Percentiles rank a stretch among this genome's conserved stretches.
Conservation (phyloP, 169 alveolate species). For the Plasmodium cynomolgi region DNA sequence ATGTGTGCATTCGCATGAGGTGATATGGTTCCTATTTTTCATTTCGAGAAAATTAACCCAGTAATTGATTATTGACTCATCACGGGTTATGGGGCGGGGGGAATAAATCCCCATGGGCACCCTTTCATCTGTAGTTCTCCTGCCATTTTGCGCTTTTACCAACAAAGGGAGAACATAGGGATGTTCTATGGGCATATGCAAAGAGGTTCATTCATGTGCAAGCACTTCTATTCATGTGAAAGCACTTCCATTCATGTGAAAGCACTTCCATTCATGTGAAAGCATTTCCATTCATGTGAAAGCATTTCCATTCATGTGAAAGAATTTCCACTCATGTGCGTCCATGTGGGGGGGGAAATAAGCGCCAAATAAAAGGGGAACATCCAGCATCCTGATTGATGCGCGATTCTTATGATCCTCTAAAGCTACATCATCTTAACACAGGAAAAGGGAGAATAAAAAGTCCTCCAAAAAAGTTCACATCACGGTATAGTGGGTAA, state of each 20-base stretch:
- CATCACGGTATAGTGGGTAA: not conserved
- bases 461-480: not conserved
- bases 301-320: too few relatives aligned
- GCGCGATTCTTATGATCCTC: not conserved
- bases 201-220: not conserved
- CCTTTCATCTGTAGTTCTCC: not conserved
- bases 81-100: not conserved
- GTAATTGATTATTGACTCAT: not conserved
- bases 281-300: too few relatives aligned
- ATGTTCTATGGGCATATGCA: not conserved
- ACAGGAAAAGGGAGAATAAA: not conserved
- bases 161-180: not conserved
- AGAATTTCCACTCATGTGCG: too few relatives aligned
- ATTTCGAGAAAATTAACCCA: not conserved
- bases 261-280: too few relatives aligned
- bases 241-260: too few relatives aligned
- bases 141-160: not conserved
- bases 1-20: not conserved
- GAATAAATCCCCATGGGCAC: not conserved
- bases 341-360: not conserved
- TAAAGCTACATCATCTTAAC: not conserved
- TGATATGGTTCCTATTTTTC: not conserved
- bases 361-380: not conserved
- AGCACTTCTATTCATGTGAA: too few relatives aligned
- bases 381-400: not conserved